These are phyloP conservation scores for Puya raimondii DNA, from an alignment of 176 grass and related monocot genomes.

Conservation along the genomic window DNA sequence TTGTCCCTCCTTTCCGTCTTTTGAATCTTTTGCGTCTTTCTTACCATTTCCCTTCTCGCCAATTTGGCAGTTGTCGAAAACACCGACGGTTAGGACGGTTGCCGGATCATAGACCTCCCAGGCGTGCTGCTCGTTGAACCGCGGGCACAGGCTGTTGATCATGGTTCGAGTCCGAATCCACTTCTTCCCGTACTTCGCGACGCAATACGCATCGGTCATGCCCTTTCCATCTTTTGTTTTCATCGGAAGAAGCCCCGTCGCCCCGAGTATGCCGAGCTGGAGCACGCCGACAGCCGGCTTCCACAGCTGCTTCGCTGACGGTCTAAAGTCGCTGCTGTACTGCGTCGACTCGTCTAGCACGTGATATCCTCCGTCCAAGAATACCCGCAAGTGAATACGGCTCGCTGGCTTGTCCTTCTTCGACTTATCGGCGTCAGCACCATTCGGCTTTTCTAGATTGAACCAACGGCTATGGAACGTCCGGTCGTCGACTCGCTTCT, in stretches of 20 bases:
- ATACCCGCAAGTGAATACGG: constrained; percentile 33
- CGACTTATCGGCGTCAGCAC: constrained; percentile 2
- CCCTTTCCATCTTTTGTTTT: constrained; percentile 5
- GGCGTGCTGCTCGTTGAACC: constrained; percentile 33
- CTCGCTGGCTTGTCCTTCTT: constrained; percentile 44
- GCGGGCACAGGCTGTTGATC: neutral
- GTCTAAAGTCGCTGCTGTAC: constrained; percentile 51
- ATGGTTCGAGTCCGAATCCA: constrained; percentile 36
- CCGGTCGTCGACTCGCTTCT: constrained; percentile 37
- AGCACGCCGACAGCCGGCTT: constrained; percentile 41
- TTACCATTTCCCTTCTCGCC: neutral
- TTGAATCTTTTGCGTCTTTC: neutral
- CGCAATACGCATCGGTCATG: constrained; percentile 23
- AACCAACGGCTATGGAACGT: constrained; percentile 34
- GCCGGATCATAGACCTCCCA: constrained; percentile 37
- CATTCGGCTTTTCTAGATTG: constrained; percentile 29
- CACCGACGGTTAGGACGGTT: constrained; percentile 25
- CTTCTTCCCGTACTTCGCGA: constrained; percentile 31
- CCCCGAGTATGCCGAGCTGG: constrained; percentile 65
- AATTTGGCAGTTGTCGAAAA: constrained; percentile 25
- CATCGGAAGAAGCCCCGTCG: constrained; percentile 27
- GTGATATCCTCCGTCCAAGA: constrained; percentile 48
- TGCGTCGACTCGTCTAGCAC: constrained; percentile 44
- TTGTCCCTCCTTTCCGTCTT: too few relatives aligned
- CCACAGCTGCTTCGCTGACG: constrained; percentile 46